Evolutionary conservation across 2,329 filamentous ascomycete genomes (phyloP).

Genomic region (Sodiomyces alkalinus): DNA sequence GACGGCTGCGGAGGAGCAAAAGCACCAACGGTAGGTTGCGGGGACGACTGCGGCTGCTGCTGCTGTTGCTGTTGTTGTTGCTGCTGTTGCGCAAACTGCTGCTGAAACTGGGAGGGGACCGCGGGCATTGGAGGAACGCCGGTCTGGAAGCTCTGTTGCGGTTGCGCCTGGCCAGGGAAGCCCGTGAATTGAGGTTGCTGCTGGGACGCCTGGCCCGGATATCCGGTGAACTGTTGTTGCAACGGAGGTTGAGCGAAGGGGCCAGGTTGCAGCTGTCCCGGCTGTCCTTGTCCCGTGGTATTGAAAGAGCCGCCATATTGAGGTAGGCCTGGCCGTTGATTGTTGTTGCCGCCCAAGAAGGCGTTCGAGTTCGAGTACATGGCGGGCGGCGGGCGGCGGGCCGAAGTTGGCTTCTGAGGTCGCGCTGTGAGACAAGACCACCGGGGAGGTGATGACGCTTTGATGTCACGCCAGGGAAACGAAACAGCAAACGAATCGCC

Average conservation of each 20-base stretch:
- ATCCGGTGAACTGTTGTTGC: conserved; percentile 47
- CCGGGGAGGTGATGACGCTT: conserved; percentile 6
- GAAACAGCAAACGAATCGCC: no score
- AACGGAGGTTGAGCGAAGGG: conserved; percentile 41
- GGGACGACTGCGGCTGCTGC: conserved; percentile 22
- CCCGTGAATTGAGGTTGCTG: conserved; percentile 39
- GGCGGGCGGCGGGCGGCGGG: conserved; percentile 10
- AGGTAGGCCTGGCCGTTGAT: conserved; percentile 53
- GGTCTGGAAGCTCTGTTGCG: conserved; percentile 46
- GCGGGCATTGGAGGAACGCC: conserved; percentile 43
- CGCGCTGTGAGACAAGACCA: no score
- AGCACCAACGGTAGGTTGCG: conserved; percentile 29
- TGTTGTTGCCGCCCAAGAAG: conserved; percentile 66
- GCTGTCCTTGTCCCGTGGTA: conserved; percentile 25
- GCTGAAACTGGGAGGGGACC: conserved; percentile 44
- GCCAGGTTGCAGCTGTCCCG: conserved; percentile 40
- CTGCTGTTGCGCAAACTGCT: conserved; percentile 40
- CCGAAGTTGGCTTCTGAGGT: conserved; percentile 5
- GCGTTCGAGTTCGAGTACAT: conserved; percentile 91
- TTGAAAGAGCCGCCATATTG: conserved; percentile 40
- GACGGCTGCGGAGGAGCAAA: conserved; percentile 34
- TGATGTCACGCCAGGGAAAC: no score
- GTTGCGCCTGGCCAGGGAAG: conserved; percentile 25
- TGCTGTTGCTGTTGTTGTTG: conserved; percentile 28
- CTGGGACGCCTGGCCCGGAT: conserved; percentile 37